Base-by-base conservation (phyloP, 768 basidiomycete genomes). In the Auricularia heimuer region DNA sequence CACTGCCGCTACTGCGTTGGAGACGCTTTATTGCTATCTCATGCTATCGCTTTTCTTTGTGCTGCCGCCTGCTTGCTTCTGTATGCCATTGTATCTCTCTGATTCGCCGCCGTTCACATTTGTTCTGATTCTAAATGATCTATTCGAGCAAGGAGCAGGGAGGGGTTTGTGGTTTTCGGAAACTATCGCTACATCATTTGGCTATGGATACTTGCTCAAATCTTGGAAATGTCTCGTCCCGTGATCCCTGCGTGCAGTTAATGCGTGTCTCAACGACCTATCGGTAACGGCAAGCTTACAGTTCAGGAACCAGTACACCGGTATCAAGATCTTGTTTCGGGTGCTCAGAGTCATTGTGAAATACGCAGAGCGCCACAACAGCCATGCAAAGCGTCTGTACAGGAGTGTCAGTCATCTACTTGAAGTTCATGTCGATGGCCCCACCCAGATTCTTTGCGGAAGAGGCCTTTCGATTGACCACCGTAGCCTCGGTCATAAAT, bases 341-440 rank as follows among this genome's bases (percentile, higher is more conserved):
- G 82, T 65, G 70, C 87, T 89, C 63, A 92, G 73, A 3, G 88
- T 88, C 83, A 83, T 84, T 4, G 87, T 88, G 73, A 90, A 89
- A 75, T 92, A 92, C 1, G 90, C 89, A 18, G 86, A 87, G 63
- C 89, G 80, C 89, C 89, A 91, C 61, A 91, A 77, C 37, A 91
- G 77, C 89, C 89, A 91, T 11, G 89, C 89, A 45, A 88, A 67
- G 44, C 87, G 80, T 21, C 69, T 70, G 56, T 4, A 36, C 24
- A 14, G 63, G 7, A 12, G 42, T 29, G 51, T 67, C 8, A 56
- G 35, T 16, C 37, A 42, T 47, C 29, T 29, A 29, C 0, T 29
- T 29, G 29, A 29, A 29, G 3, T 29, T 29, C 29, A 29, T 29
- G 29, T 29, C 29, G 29, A 29, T 29, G 29, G 29, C 29, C 12